phyloP scores from a whole-genome alignment of 371 early-diverging fungal genomes.

The Choanephora cucurbitarum region DNA sequence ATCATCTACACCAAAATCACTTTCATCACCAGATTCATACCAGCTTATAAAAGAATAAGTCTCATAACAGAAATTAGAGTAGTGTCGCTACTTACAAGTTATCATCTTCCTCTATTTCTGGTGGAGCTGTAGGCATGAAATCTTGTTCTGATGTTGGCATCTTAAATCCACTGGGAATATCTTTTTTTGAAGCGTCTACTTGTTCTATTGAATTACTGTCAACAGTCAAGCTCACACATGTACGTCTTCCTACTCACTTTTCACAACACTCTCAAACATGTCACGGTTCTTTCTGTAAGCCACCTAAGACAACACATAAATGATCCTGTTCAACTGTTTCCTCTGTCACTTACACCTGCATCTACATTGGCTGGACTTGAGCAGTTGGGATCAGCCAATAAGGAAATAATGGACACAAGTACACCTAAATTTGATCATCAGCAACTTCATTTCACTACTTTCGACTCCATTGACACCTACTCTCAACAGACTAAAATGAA shows the following conservation, averaged over 20 bases:
- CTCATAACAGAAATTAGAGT: background rate
- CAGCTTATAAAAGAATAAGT: conserved; percentile 32
- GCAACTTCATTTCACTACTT: conserved; percentile 1
- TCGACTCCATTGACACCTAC: conserved; percentile 26
- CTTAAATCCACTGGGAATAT: conserved; percentile 56
- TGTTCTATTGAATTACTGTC: conserved; percentile 47
- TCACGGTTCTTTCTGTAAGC: conserved; percentile 78
- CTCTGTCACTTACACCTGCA: conserved; percentile 52
- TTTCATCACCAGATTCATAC: conserved; percentile 58
- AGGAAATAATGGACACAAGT: conserved; percentile 83
- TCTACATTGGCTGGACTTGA: conserved; percentile 92
- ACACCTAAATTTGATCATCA: conserved; percentile 54
- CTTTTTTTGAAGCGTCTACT: conserved; percentile 57
- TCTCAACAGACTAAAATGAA: conserved; percentile 46
- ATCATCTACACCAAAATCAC: conserved; percentile 50
- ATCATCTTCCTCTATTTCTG: conserved; percentile 52
- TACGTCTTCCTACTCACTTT: conserved; percentile 38
- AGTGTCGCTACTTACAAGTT: conserved; percentile 57
- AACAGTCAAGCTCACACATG: conserved; percentile 6
- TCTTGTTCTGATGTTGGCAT: conserved; percentile 57
- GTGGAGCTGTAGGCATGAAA: conserved; percentile 48
- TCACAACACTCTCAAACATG: conserved; percentile 71
- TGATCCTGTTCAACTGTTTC: background rate
- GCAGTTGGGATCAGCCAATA: conserved; percentile 96
- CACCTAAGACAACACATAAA: conserved; percentile 39